Evolutionary conservation across 2,329 filamentous ascomycete species (phyloP), one percentile per base, ranked within the genome.

Genomic region (Aspergillus hiratsukae): DNA sequence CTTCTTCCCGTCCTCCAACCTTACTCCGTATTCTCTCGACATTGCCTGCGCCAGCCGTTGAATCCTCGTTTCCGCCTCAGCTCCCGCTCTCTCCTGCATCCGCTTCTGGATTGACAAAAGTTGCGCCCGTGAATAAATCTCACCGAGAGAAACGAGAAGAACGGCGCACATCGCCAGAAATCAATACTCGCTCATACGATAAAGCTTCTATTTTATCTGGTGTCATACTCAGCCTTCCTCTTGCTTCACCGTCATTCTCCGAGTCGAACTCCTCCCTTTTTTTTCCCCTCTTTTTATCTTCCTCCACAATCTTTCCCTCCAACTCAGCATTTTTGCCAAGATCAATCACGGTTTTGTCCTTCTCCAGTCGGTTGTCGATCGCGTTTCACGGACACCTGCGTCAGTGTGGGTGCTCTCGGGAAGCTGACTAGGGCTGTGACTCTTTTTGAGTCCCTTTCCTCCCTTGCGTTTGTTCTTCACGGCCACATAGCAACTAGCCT

Each of bases 241-340:
- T 27, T 48, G 28, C 27, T 48, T 31, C n/a, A 7, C 8, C 27
- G 9, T 48, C n/a, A 17, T 46, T 48, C 28, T 31, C 46, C n/a
- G 19, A 41, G 48, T 40, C 45, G 40, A 37, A 40, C 51, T 46
- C 27, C 1, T 48, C 29, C 35, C 55, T 48, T 55, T 19, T 37
- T 48, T 55, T 48, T 43, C 48, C 41, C 25, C 17, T 14, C 48
- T 43, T 45, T 58, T 52, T 3, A 35, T 35, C 17, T 35, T 17
- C 31, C 31, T 37, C 31, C 31, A 17, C 14, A 46, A 51, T 49
- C 50, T 27, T 51, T 17, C 52, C 3, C 29, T 25, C 40, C 55
- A 56, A 56, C 54, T 61, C 59, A 63, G 58, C 64, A 64, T 65
- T 62, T 53, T 59, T 63, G 63, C 64, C 64, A 66, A 66, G 63